Percentiles rank a stretch among this genome's conserved stretches.
Conservation (phyloP, 2,329 filamentous ascomycete genomes). For the Alternaria sp. region DNA sequence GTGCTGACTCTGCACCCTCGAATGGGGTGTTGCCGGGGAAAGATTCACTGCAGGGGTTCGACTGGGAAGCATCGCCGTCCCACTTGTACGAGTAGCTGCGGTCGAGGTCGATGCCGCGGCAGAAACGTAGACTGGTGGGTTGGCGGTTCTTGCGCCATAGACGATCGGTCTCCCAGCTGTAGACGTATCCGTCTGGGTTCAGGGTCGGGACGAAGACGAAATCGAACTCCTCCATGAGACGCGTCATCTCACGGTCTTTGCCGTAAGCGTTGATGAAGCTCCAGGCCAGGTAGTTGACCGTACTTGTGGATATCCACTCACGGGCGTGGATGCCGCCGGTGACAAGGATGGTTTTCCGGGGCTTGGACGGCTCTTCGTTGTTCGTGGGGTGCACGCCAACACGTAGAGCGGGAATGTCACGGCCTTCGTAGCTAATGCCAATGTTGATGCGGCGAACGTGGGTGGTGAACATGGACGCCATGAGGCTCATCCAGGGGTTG, state of each 20-base stretch:
- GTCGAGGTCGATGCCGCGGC: conserved; percentile 87
- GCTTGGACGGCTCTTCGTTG: conserved; percentile 52
- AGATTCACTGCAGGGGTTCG: conserved; percentile 88
- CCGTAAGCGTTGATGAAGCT: conserved; percentile 83
- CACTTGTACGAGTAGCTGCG: conserved; percentile 85
- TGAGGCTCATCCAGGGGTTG: conserved; percentile 86
- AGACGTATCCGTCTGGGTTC: conserved; percentile 94
- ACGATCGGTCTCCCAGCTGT: conserved; percentile 89
- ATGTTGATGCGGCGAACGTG: conserved; percentile 76
- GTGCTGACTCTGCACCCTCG: conserved; percentile 77
- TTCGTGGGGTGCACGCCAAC: conserved; percentile 68
- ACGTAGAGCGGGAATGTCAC: conserved; percentile 81
- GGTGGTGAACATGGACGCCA: conserved; percentile 87
- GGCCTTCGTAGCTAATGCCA: conserved; percentile 86
- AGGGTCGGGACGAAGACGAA: conserved; percentile 85
- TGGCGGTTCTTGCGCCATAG: conserved; percentile 96
- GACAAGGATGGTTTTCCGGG: conserved; percentile 79
- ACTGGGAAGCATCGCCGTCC: conserved; percentile 68
- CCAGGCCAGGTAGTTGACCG: conserved; percentile 90
- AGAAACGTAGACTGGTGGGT: conserved; percentile 80
- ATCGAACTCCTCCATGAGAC: conserved; percentile 82
- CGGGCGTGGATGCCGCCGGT: conserved; percentile 89
- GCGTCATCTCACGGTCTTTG: conserved; percentile 72
- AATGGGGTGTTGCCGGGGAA: conserved; percentile 86
- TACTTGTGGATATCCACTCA: conserved; percentile 95